A percentile compares a stretch with the other conserved stretches of the same genome.
phyloP scores from a whole-genome alignment of 2,329 filamentous ascomycete genomes.

The Talaromyces sp. region DNA sequence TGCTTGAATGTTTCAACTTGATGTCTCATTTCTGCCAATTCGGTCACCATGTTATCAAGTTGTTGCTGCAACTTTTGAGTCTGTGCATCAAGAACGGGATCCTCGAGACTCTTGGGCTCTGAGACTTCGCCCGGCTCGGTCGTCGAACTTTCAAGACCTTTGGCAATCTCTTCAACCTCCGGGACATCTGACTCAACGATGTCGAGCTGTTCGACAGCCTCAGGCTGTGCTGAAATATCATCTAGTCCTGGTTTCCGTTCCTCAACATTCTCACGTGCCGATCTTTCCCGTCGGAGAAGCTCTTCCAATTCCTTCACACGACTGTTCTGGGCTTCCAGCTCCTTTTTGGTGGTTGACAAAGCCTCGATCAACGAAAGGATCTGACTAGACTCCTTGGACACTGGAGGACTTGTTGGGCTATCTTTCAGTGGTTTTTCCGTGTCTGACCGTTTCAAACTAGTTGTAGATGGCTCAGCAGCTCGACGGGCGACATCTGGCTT shows the following conservation, averaged over 20 bases:
- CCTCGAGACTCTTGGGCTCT: constrained; percentile 29
- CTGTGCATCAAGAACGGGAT: constrained; percentile 27
- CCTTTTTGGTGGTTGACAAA: constrained; percentile 75
- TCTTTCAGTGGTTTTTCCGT: constrained; percentile 67
- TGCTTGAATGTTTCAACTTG: constrained; percentile 74
- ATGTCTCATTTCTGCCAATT: constrained; percentile 76
- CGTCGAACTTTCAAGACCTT: constrained; percentile 15
- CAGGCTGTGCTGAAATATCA: constrained; percentile 27
- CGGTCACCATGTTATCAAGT: constrained; percentile 69
- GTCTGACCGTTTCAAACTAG: constrained; percentile 67
- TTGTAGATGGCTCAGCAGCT: constrained; percentile 41
- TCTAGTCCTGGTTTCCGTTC: constrained; percentile 56
- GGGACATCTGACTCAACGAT: constrained; percentile 20
- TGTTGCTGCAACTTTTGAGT: constrained; percentile 60
- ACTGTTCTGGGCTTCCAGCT: constrained; percentile 76
- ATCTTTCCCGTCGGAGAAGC: constrained; percentile 71
- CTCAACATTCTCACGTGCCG: constrained; percentile 79
- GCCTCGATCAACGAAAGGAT: constrained; percentile 82
- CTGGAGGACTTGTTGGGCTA: constrained; percentile 39
- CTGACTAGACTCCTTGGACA: constrained; percentile 61
- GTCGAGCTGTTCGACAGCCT: constrained; percentile 44
- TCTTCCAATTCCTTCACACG: constrained; percentile 78
- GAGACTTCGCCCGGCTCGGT: constrained; percentile 5
- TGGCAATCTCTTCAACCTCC: constrained; percentile 16
- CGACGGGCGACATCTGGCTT: constrained; percentile 68